Percentiles rank a stretch among this genome's conserved stretches.
These are phyloP conservation scores for Ophiobolus disseminans DNA, from an alignment of 2,329 filamentous ascomycete species.

Conservation along the genomic window DNA sequence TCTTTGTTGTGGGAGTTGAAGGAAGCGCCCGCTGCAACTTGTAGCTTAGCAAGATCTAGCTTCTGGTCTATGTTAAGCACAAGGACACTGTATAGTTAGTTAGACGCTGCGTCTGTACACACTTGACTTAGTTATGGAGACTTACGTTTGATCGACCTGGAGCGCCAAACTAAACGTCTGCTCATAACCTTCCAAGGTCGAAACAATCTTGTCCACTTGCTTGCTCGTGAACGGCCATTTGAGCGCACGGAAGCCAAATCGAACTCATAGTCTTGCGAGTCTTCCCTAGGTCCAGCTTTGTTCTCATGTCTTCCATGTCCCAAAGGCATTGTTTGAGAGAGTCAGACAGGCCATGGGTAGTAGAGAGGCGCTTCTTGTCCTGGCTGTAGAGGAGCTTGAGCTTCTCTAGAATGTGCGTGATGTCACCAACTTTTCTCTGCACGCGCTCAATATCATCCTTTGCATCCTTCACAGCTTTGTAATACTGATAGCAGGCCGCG, in stretches of 20 bases:
- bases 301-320: conserved; percentile 19
- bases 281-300: conserved; percentile 17
- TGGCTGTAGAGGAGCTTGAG: conserved; percentile 37
- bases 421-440: conserved; percentile 30
- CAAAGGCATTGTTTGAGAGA: conserved; percentile 23
- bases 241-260: conserved; percentile 43
- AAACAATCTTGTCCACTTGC: conserved; percentile 39
- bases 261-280: conserved; percentile 39
- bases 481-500: conserved; percentile 48
- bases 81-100: conserved; percentile 9
- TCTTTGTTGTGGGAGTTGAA: conserved; percentile 22
- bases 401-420: conserved; percentile 33
- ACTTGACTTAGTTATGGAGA: conserved; percentile 24
- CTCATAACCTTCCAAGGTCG: conserved; percentile 35
- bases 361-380: conserved; percentile 32
- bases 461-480: conserved; percentile 25
- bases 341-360: conserved; percentile 28
- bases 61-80: conserved; percentile 15
- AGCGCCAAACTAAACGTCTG: conserved; percentile 39
- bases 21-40: conserved; percentile 19
- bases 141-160: conserved; percentile 47
- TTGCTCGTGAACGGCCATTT: conserved; percentile 52
- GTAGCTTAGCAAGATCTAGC: conserved; percentile 20
- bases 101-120: conserved; percentile 7
- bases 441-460: conserved; percentile 46